These are phyloP conservation scores for Coemansia sp. DNA, from an alignment of 192 early-diverging fungal species.

Conservation along the genomic window DNA sequence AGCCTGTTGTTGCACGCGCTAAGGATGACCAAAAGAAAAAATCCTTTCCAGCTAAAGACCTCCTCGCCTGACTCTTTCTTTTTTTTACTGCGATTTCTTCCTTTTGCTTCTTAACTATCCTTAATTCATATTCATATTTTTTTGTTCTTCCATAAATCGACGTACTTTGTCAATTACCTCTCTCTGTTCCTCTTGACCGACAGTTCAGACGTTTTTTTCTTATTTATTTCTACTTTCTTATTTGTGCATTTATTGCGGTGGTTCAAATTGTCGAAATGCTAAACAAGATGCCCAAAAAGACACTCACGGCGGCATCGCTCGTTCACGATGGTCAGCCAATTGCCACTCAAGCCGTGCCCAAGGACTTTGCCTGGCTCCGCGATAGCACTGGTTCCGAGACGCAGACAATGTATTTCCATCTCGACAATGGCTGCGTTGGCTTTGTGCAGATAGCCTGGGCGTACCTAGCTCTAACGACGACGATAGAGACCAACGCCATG, in stretches of 20 bases:
- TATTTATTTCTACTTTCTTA: background rate
- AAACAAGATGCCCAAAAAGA: constrained; percentile 52
- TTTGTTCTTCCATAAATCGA: background rate
- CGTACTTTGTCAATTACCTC: background rate
- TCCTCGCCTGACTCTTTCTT: background rate
- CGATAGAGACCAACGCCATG: constrained; percentile 74
- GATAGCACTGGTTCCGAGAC: constrained; percentile 83
- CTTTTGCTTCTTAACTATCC: background rate
- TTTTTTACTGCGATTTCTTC: constrained; percentile 2
- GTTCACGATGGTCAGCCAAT: constrained; percentile 54
- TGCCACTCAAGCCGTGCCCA: constrained; percentile 54
- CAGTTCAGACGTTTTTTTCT: background rate
- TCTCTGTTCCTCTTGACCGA: background rate
- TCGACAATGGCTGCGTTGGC: constrained; percentile 72
- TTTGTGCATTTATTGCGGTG: background rate
- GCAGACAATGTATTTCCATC: constrained; percentile 84
- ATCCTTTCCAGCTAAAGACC: background rate
- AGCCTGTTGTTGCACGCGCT: background rate
- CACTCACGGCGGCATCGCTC: constrained; percentile 52
- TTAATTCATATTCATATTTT: constrained; percentile 5
- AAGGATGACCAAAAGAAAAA: too few species aligned
- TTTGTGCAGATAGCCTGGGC: constrained; percentile 93
- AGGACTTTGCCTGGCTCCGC: constrained; percentile 74
- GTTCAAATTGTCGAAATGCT: constrained; percentile 2
- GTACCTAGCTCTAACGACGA: constrained; percentile 71